These are phyloP conservation scores for Rhizophagus clarus DNA, from an alignment of 192 early-diverging fungal genomes.

Conservation along the genomic window DNA sequence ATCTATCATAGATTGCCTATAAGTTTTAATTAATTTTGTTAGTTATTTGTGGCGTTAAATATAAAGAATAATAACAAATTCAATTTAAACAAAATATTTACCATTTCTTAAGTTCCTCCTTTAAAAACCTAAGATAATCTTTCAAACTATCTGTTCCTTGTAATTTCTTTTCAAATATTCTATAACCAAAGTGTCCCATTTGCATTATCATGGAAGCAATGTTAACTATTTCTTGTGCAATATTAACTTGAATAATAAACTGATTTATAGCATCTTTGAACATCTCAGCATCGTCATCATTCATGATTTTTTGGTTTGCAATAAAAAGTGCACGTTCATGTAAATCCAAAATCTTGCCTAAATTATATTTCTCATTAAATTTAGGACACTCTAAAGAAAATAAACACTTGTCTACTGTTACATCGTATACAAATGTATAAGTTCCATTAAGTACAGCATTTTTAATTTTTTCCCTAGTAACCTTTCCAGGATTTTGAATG, in stretches of 20 bases:
- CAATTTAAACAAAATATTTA: not conserved
- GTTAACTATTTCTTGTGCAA: not conserved
- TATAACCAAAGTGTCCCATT: not conserved
- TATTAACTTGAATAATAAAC: not conserved
- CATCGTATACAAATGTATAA: constrained; percentile 9
- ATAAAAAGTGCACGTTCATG: constrained; percentile 29
- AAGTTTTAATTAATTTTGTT: not conserved
- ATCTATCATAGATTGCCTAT: not conserved
- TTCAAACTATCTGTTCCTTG: not conserved
- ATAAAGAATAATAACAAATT: not conserved
- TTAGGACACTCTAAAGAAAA: constrained; percentile 15
- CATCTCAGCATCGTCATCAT: not conserved
- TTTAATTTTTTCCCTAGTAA: constrained; percentile 22
- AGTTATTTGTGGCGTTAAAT: not conserved
- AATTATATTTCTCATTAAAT: not conserved
- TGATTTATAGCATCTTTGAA: not conserved
- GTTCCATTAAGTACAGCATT: constrained; percentile 22
- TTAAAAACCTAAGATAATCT: not conserved
- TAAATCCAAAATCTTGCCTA: constrained; percentile 21
- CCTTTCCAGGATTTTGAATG: constrained; percentile 24
- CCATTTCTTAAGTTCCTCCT: not conserved
- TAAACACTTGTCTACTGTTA: constrained; percentile 8
- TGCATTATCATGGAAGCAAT: not conserved
- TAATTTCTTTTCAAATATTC: not conserved
- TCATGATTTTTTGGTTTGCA: not conserved